Base-by-base conservation (phyloP, 176 grass and related monocot species). In the Secale cereale region DNA sequence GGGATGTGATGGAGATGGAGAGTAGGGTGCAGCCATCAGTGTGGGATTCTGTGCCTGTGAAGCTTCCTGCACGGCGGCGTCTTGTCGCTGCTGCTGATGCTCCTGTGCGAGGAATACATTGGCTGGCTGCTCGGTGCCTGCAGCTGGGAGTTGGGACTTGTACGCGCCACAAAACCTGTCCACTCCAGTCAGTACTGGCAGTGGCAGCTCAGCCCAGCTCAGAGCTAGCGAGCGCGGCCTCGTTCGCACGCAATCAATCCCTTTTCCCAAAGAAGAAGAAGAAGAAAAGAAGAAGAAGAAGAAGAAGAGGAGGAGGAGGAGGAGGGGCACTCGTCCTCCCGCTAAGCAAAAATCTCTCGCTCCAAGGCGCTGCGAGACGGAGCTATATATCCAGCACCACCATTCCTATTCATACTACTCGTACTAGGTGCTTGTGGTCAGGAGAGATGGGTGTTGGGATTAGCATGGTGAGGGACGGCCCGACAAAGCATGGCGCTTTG, bases 401-500 rank as follows among this genome's bases (percentile, higher is more conserved):
- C 39, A 41, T 41, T 20, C 23, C 19, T 54, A 7, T 6, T n/a
- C n/a, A n/a, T n/a, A n/a, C n/a, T 12, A 43, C 2, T 22, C 16
- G 19, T 57, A 45, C 2, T 43, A 57, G 19, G 54, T 22, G 54
- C 20, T 57, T 57, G 9, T 57, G 6, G 20, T 57, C 3, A 22
- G 20, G 40, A 46, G 14, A 12, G 41, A 28, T 23, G 59, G 28
- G 11, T 73, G 70, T 23, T 26, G 26, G 30, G 72, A 56, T 85
- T 82, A 50, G 35, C 48, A 65, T 48, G 60, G 72, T n/a, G n/a
- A n/a, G 83, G 82, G 7, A 54, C 19, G 40, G 79, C 43, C 85
- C 90, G 93, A 94, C 93, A 94, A 90, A 94, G 93, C 90, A 92
- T 94, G 92, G 91, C 80, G 89, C 89, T 87, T 91, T 86, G 84